Percentiles rank a stretch among this genome's conserved stretches.
Conservation (phyloP, 495 filamentous ascomycete genomes). For the Xylaria scruposa region DNA sequence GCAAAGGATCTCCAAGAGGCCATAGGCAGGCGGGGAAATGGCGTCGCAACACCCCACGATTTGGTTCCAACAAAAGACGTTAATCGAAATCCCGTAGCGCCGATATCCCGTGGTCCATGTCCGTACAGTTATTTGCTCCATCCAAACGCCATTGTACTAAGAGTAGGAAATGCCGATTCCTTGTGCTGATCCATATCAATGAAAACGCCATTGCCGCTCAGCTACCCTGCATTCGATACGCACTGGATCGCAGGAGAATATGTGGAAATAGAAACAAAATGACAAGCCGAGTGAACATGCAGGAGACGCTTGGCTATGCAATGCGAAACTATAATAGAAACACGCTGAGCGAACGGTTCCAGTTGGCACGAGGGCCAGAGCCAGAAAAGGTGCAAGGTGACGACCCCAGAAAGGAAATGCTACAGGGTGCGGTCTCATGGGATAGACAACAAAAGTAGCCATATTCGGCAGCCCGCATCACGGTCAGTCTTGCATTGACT, state of each 20-base stretch:
- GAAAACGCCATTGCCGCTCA: slow-evolving; percentile 20
- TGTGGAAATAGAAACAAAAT: slow-evolving; percentile 9
- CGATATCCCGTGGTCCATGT: slow-evolving; percentile 17
- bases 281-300: slow-evolving; percentile 11
- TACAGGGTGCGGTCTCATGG: background rate
- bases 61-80: slow-evolving; percentile 11
- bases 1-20: background rate
- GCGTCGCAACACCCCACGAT: slow-evolving; percentile 18
- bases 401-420: background rate
- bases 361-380: slow-evolving; percentile 18
- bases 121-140: slow-evolving; percentile 9
- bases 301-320: slow-evolving; percentile 24
- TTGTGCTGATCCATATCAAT: slow-evolving; percentile 18
- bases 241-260: slow-evolving; percentile 1
- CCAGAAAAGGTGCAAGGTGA: slow-evolving; percentile 9
- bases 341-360: slow-evolving; percentile 3
- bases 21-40: slow-evolving; percentile 13
- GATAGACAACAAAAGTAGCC: background rate
- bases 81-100: slow-evolving; percentile 19
- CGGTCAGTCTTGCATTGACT: slow-evolving; percentile 14
- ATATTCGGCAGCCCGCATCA: slow-evolving; percentile 11
- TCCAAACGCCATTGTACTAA: slow-evolving; percentile 20
- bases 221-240: background rate
- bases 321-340: slow-evolving; percentile 13
- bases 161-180: slow-evolving; percentile 16